Evolutionary conservation across 371 early-diverging fungal genomes (phyloP).

Genomic region (Mortierella sp.): DNA sequence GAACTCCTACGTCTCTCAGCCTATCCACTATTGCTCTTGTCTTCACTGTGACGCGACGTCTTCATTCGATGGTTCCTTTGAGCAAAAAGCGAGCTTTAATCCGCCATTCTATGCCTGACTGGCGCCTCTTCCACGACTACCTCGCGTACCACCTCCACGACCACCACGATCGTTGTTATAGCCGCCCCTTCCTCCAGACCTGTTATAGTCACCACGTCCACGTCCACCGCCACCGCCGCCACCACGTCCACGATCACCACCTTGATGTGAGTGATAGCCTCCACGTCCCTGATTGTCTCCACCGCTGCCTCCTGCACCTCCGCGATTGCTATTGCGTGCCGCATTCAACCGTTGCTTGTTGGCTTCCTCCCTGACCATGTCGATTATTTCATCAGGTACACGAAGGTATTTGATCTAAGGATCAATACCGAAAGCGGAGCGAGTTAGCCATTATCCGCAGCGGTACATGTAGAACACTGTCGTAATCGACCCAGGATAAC

Average conservation of each 20-base stretch:
- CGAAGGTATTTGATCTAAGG: constrained; percentile 89
- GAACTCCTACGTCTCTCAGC: too few relatives aligned
- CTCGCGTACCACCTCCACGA: constrained; percentile 58
- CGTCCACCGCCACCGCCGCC: constrained; percentile 67
- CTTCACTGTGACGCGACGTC: too few relatives aligned
- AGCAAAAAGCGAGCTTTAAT: neutral
- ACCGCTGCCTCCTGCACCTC: constrained; percentile 49
- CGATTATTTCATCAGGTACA: constrained; percentile 92
- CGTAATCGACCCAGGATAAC: neutral
- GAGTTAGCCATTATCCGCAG: neutral
- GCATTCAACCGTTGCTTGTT: constrained; percentile 51
- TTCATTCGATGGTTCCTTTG: too few relatives aligned
- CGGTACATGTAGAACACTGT: neutral
- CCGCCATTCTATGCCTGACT: constrained; percentile 22
- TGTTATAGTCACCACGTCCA: constrained; percentile 61
- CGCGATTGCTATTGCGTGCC: constrained; percentile 57
- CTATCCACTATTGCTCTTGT: too few relatives aligned
- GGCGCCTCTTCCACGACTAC: constrained; percentile 55
- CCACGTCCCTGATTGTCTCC: constrained; percentile 50
- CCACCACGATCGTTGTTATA: constrained; percentile 57
- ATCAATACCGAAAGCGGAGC: neutral
- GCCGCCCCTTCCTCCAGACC: constrained; percentile 56
- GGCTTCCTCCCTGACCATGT: constrained; percentile 86
- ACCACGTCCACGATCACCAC: constrained; percentile 59
- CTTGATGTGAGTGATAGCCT: constrained; percentile 43